Conservation (phyloP, 257 asterid species). For the Solanum peruvianum region DNA sequence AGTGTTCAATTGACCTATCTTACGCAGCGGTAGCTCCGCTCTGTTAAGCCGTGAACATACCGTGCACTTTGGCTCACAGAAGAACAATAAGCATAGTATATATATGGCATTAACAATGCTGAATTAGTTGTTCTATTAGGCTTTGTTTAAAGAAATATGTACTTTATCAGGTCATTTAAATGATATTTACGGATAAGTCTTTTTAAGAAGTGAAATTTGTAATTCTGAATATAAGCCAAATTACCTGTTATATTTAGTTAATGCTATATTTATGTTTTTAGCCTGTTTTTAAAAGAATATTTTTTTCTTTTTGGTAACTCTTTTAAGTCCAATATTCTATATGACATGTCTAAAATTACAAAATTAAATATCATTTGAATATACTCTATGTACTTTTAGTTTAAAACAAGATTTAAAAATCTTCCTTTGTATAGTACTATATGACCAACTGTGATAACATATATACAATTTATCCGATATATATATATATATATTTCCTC, state of each 20-base stretch:
- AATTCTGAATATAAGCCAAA: no score
- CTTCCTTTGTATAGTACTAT: background rate
- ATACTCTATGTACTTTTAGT: no score
- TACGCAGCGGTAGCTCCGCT: background rate
- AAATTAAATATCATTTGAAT: no score
- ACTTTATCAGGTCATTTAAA: background rate
- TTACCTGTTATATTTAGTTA: background rate
- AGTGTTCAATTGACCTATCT: background rate
- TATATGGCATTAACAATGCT: background rate
- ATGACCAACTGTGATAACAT: no score
- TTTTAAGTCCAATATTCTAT: no score
- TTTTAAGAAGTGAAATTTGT: background rate
- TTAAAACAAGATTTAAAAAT: background rate
- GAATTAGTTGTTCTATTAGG: background rate
- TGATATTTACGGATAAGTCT: background rate
- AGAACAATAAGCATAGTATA: background rate
- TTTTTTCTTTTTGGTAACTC: background rate
- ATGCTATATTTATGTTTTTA: no score
- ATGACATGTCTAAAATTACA: background rate
- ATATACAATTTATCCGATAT: no score
- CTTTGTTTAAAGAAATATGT: background rate
- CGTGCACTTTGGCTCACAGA: no score
- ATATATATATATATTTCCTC: no score
- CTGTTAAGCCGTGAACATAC: no score
- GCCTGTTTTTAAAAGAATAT: background rate